Conservation (phyloP, 2,329 filamentous ascomycete genomes). For the Hymenoscyphus occultus region DNA sequence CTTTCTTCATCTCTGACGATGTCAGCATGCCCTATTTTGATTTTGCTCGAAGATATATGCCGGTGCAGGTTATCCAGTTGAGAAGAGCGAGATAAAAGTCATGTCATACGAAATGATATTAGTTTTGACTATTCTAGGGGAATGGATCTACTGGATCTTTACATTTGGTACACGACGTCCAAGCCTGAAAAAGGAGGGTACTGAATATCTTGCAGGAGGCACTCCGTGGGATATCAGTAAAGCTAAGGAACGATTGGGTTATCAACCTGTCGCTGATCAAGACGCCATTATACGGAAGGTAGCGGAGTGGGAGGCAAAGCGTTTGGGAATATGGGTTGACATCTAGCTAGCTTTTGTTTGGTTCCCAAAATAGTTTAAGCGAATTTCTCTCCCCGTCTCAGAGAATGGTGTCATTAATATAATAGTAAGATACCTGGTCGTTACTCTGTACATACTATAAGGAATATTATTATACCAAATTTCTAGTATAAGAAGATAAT, state of each 20-base stretch:
- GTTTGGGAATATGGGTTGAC: neutral
- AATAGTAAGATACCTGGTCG: too few species aligned
- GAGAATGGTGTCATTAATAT: too few species aligned
- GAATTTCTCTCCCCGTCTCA: too few species aligned
- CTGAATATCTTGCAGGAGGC: slow-evolving; percentile 10
- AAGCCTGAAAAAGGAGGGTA: slow-evolving; percentile 3
- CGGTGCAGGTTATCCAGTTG: slow-evolving; percentile 14
- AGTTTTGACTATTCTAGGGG: neutral
- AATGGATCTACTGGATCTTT: slow-evolving; percentile 16
- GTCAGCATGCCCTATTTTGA: slow-evolving; percentile 36
- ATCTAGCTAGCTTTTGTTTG: too few species aligned
- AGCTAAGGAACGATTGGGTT: slow-evolving; percentile 15
- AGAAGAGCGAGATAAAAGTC: slow-evolving; percentile 10
- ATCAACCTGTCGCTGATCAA: slow-evolving; percentile 12
- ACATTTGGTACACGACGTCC: slow-evolving; percentile 12
- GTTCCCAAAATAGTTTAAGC: too few species aligned
- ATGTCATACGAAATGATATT: slow-evolving; percentile 10
- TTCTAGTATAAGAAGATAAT: too few species aligned
- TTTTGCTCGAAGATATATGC: slow-evolving; percentile 19
- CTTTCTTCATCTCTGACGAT: slow-evolving; percentile 40
- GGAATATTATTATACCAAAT: too few species aligned
- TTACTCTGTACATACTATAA: too few species aligned
- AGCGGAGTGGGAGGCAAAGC: slow-evolving; percentile 3
- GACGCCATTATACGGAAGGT: slow-evolving; percentile 12
- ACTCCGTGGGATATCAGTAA: slow-evolving; percentile 15